Base-by-base conservation (phyloP, 2,329 filamentous ascomycete genomes). In the Ampelomyces quisqualis region DNA sequence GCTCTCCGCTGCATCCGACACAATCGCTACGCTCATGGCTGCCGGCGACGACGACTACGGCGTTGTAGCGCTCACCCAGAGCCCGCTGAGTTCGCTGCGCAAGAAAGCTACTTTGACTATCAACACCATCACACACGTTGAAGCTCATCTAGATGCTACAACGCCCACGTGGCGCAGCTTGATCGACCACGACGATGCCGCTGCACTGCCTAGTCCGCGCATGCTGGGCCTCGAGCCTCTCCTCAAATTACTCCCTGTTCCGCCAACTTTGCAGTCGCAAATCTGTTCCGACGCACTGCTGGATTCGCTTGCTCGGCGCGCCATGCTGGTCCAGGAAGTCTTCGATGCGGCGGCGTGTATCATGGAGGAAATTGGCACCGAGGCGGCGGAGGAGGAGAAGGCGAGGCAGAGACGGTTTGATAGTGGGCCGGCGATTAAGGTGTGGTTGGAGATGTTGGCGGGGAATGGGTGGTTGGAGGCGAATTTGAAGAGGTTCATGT, bases 21-120 rank as follows among this genome's bases (percentile, higher is more conserved):
- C 83, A 7, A 84, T 95, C 38, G 69, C 81, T 36, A 71, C 74
- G 1, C 79, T 85, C 30, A 91, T 94, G 77, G 68, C 75, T 45
- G 79, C 80, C 47, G 81, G 80, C 22, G 80, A 76, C 37, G 77
- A 88, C 20, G 78, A 84, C n/a, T 94, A 89, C 69, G 90, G 81
- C 49, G 79, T 95, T 24, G 75, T 95, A 34, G 84, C 88, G 17
- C 70, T 95, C 2, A 85, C 85, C 48, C 78, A 79, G 42, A 85
- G 84, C 42, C 83, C 87, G 0, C 66, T 86, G 2, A 56, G 70
- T 9, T 63, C 69, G 3, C 70, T 82, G 8, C 62, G 71, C 19
- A 51, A 63, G 13, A 51, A 73, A 60, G 43, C 78, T 44, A 64
- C 69, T 3, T 41, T 61, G 13, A 78, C 77, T 33, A 65, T 79